Conservation (phyloP, 2,329 filamentous ascomycete species). For the Diplocarpon mali region DNA sequence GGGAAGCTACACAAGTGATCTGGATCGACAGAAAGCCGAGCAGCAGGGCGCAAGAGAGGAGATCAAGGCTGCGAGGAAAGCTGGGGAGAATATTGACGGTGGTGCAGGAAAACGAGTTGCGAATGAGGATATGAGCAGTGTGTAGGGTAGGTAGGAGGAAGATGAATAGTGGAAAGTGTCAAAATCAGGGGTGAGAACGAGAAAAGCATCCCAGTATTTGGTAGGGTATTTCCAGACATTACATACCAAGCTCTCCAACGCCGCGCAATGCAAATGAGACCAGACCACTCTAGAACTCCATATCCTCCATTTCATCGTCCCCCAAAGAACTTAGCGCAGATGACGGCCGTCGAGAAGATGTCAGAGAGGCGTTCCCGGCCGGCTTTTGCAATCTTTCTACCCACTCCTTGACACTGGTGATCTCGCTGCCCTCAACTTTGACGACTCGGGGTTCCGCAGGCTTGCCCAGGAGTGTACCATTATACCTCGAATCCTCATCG, state of each 20-base stretch:
- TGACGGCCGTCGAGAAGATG: conserved; percentile 22
- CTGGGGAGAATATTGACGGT: conserved; percentile 23
- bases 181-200: neutral
- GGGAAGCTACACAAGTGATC: conserved; percentile 21
- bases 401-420: conserved; percentile 59
- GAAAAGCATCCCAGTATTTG: too few relatives aligned
- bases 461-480: conserved; percentile 73
- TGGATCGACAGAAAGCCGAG: conserved; percentile 27
- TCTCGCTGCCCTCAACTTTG: conserved; percentile 66
- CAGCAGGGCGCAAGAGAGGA: conserved; percentile 23
- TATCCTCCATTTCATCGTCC: conserved; percentile 24
- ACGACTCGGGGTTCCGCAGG: conserved; percentile 59
- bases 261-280: conserved; percentile 23
- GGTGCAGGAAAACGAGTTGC: conserved; percentile 20
- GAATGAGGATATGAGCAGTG: conserved; percentile 23
- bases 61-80: conserved; percentile 19
- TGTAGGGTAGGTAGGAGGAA: conserved; percentile 10
- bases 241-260: conserved; percentile 16
- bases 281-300: conserved; percentile 21
- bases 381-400: conserved; percentile 30
- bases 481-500: conserved; percentile 75
- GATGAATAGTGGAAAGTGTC: neutral
- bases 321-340: conserved; percentile 26
- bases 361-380: conserved; percentile 6
- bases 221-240: conserved; percentile 10